A percentile compares a stretch with the other conserved stretches of the same genome.
phyloP scores from a whole-genome alignment of 208 protist species.

The Herpetomonas tarakana region DNA sequence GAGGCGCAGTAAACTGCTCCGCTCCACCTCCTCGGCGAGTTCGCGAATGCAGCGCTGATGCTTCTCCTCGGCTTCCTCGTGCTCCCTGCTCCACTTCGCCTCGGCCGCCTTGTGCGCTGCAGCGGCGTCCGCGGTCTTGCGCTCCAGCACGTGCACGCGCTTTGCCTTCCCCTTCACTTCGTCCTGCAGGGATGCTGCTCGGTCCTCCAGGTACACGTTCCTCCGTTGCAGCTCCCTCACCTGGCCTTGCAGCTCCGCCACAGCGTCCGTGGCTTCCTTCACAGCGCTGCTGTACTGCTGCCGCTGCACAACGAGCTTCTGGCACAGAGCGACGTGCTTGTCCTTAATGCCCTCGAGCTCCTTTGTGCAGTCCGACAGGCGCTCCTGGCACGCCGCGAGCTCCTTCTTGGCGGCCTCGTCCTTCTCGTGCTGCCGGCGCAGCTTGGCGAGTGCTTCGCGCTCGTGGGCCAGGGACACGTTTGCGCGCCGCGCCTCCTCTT shows the following conservation, averaged over 20 bases:
- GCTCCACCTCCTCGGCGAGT: not conserved
- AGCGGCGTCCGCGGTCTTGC: not conserved
- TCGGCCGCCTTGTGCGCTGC: not conserved
- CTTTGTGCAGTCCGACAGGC: not conserved
- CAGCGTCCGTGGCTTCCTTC: slow-evolving; percentile 2
- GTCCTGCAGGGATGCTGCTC: slow-evolving; percentile 12
- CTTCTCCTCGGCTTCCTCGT: too few relatives aligned
- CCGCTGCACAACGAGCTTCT: slow-evolving; percentile 21
- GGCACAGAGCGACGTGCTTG: slow-evolving; percentile 13
- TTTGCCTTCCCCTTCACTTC: slow-evolving; percentile 20
- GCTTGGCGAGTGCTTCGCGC: not conserved
- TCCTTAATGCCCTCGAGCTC: slow-evolving; percentile 18
- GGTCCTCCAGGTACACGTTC: slow-evolving; percentile 25
- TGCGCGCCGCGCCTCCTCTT: not conserved
- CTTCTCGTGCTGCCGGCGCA: slow-evolving; percentile 8
- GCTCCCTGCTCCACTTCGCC: not conserved
- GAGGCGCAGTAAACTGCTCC: not conserved
- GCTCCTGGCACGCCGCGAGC: slow-evolving; percentile 1
- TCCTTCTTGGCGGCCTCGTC: not conserved
- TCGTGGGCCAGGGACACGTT: slow-evolving; percentile 1
- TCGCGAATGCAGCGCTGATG: too few relatives aligned
- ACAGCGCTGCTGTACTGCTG: slow-evolving; percentile 13
- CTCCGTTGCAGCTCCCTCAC: slow-evolving; percentile 6
- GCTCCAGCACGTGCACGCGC: not conserved
- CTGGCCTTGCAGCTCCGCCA: slow-evolving; percentile 5